phyloP scores from a whole-genome alignment of 345 rosid species.

The Camelina sativa region DNA sequence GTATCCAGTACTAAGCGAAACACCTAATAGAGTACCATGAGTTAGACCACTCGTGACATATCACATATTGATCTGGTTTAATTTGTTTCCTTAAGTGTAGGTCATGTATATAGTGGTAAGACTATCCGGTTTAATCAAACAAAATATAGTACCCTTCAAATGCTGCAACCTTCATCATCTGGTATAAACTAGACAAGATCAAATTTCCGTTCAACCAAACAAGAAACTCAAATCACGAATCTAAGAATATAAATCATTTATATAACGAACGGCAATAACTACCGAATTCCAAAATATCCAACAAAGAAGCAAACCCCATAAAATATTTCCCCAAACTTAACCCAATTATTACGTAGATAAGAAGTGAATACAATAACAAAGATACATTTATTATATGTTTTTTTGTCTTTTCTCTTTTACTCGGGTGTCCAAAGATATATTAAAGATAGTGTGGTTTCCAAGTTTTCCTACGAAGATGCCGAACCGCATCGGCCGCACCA shows the following conservation, averaged over 20 bases:
- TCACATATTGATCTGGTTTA: too few relatives aligned
- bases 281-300: slow-evolving; percentile 25
- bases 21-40: too few relatives aligned
- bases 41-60: too few relatives aligned
- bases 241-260: slow-evolving; percentile 14
- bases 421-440: slow-evolving; percentile 20
- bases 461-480: slow-evolving; percentile 24
- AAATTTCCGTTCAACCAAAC: background rate
- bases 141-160: background rate
- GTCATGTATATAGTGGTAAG: background rate
- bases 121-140: background rate
- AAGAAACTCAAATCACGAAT: slow-evolving; percentile 8
- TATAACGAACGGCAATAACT: slow-evolving; percentile 26
- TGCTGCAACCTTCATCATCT: slow-evolving; percentile 7
- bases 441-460: slow-evolving; percentile 39
- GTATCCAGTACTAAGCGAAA: too few relatives aligned
- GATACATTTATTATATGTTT: slow-evolving; percentile 32
- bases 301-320: slow-evolving; percentile 38
- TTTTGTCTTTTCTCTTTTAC: slow-evolving; percentile 17
- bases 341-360: slow-evolving; percentile 29
- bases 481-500: slow-evolving; percentile 27
- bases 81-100: too few relatives aligned
- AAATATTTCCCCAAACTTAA: slow-evolving; percentile 30
- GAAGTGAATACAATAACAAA: slow-evolving; percentile 30
- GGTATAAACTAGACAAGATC: background rate